Evolutionary conservation across 2,329 filamentous ascomycete species (phyloP).

Genomic region (Graphium sp.): DNA sequence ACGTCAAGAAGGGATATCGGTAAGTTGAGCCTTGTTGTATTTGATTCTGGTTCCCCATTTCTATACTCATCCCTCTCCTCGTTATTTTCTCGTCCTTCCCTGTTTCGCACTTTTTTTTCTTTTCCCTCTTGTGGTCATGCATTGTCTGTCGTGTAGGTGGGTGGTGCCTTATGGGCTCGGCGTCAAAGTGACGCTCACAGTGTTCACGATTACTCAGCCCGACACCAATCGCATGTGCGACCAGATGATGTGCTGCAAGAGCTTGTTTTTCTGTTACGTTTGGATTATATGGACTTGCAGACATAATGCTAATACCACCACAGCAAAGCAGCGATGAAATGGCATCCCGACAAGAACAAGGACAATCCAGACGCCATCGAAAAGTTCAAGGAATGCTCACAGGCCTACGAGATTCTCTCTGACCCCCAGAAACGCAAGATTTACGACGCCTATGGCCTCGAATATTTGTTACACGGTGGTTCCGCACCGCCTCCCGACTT

Average conservation of each 20-base stretch:
- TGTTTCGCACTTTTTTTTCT: constrained; percentile 2
- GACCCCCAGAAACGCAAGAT: constrained; percentile 93
- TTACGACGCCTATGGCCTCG: constrained; percentile 89
- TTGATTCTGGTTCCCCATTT: background rate
- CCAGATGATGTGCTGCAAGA: too few species aligned
- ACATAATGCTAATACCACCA: constrained; percentile 14
- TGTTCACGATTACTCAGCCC: too few species aligned
- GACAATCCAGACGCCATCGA: constrained; percentile 71
- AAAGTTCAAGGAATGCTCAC: constrained; percentile 95
- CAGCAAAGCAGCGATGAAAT: constrained; percentile 78
- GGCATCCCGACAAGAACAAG: constrained; percentile 96
- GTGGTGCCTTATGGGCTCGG: too few species aligned
- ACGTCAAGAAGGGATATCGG: constrained; percentile 94
- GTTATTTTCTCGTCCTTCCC: background rate
- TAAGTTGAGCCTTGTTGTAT: constrained; percentile 22
- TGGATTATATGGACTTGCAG: background rate
- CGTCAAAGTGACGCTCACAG: too few species aligned
- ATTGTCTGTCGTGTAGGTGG: too few species aligned
- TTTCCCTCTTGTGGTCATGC: background rate
- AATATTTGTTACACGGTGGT: constrained; percentile 76
- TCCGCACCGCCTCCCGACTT: constrained; percentile 46
- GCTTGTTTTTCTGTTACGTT: too few species aligned
- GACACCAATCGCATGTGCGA: too few species aligned
- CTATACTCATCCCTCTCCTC: background rate
- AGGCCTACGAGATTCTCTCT: constrained; percentile 95